A percentile compares a stretch with the other conserved stretches of the same genome.
Conservation (phyloP, 75 land plant species). For the Selaginella tamariscina region DNA sequence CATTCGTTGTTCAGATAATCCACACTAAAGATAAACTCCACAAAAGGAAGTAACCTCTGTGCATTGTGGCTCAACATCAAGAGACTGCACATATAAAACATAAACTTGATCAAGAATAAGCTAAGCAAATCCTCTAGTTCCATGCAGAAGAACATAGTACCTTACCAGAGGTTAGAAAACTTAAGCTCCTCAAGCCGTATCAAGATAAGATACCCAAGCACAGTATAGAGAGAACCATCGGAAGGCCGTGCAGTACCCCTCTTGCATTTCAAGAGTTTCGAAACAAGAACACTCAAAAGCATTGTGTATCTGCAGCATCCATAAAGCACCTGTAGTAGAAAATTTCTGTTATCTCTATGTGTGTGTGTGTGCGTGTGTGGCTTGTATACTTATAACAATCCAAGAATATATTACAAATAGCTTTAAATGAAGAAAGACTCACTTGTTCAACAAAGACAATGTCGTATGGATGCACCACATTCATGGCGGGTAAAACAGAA, state of each 20-base stretch:
- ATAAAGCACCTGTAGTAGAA: conserved; percentile 14
- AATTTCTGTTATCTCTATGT: background rate
- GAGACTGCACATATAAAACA: background rate
- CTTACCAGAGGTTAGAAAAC: conserved; percentile 14
- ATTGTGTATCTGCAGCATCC: conserved; percentile 15
- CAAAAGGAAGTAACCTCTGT: conserved; percentile 16
- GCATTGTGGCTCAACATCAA: conserved; percentile 15
- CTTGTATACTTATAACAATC: no score
- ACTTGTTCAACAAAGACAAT: conserved; percentile 16
- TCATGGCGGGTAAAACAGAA: conserved; percentile 6
- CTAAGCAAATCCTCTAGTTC: background rate
- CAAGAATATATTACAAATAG: background rate
- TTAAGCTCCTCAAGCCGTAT: conserved; percentile 15
- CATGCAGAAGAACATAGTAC: background rate
- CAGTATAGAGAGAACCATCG: conserved; percentile 11
- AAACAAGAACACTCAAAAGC: background rate
- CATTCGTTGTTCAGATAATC: conserved; percentile 2
- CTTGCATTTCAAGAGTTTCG: conserved; percentile 10
- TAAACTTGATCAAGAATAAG: background rate
- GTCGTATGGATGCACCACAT: conserved; percentile 20
- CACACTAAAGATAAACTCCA: conserved; percentile 12
- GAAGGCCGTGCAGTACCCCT: background rate
- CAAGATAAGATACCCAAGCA: conserved; percentile 15
- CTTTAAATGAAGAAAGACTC: background rate
- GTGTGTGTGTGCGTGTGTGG: no score